Base-by-base conservation (phyloP, 257 asterid species). In the Nyctanthes arbortristis region DNA sequence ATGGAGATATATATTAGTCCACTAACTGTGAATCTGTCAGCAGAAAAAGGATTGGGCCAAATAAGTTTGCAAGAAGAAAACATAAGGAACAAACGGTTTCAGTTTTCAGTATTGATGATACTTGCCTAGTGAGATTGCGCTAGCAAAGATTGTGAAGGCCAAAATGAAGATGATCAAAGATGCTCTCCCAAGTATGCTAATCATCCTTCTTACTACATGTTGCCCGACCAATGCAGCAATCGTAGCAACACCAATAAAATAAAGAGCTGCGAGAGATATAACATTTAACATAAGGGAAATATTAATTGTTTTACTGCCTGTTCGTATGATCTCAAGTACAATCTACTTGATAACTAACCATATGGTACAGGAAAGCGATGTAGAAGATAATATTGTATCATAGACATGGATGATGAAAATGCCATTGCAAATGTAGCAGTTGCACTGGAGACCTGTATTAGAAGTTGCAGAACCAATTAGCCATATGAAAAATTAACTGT, bases 101-200 rank as follows among this genome's bases (percentile, higher is more conserved):
- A 9, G 31, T 20, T 13, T 36, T 52, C 7, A 2, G 59, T 20
- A 20, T 7, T 52, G 30, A 52, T 2, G 22, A 25, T 30, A 70
- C 82, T 65, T 78, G 76, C 96, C 92, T 76, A 87, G 76, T 39
- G 86, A 79, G 47, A 87, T 73, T n/a, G 96, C 95, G 65, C 92
- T 87, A 24, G 74, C 79, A n/a, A 87, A 79, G 62, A 87, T 84
- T 29, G 78, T 82, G 82, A 84, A 82, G 54, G 96, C 92, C 85
- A 87, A 71, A 34, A 87, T 69, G 68, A 85, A 87, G 84, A 89
- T 81, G 72, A 89, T 81, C 64, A 85, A 56, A 39, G 96, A 89
- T 29, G 92, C 90, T 73, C 96, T 81, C 25, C 91, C 85, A 4
- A 87, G 82, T 29, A 89, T 22, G 16, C 84, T 78, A 20, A 87